Conservation (phyloP, 1,284 basidiomycete species). For the Cutaneotrichosporon sp. region DNA sequence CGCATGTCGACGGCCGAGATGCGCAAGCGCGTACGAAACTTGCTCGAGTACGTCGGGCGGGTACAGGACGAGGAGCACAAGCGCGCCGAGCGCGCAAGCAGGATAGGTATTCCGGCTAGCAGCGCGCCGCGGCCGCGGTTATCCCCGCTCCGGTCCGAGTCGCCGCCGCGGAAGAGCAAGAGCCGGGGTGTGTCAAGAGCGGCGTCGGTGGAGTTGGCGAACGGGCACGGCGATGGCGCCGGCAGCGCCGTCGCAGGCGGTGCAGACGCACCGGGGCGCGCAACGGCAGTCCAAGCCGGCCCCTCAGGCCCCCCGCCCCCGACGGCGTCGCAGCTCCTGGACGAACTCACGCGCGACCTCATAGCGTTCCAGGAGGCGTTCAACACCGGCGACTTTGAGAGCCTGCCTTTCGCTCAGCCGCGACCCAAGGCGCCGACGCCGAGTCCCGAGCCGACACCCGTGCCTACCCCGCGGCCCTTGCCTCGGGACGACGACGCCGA, state of each 20-base stretch:
- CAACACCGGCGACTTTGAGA: slow-evolving; percentile 52
- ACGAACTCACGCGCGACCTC: slow-evolving; percentile 78
- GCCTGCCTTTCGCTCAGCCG: slow-evolving; percentile 22
- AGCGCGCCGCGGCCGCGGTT: slow-evolving; percentile 8
- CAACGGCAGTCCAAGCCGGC: neutral
- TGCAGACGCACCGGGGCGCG: too few relatives aligned
- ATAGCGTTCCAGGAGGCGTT: slow-evolving; percentile 81
- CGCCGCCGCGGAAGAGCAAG: slow-evolving; percentile 8
- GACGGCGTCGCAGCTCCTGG: slow-evolving; percentile 70
- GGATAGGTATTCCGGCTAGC: slow-evolving; percentile 51
- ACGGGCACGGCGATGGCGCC: neutral
- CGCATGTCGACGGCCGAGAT: slow-evolving; percentile 92
- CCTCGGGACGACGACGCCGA: neutral
- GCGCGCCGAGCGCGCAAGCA: slow-evolving; percentile 62
- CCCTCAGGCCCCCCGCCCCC: slow-evolving; percentile 8
- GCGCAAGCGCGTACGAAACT: slow-evolving; percentile 86
- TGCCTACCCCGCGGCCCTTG: neutral
- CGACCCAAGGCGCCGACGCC: slow-evolving; percentile 2
- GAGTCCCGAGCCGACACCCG: neutral
- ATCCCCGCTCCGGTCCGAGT: slow-evolving; percentile 10
- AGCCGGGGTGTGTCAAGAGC: neutral
- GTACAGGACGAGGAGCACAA: slow-evolving; percentile 67
- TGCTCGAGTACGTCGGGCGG: slow-evolving; percentile 75
- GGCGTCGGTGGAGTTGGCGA: slow-evolving; percentile 1
- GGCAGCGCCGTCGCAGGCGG: neutral